phyloP scores from a whole-genome alignment of 495 filamentous ascomycete species.

The Immersiella caudata region DNA sequence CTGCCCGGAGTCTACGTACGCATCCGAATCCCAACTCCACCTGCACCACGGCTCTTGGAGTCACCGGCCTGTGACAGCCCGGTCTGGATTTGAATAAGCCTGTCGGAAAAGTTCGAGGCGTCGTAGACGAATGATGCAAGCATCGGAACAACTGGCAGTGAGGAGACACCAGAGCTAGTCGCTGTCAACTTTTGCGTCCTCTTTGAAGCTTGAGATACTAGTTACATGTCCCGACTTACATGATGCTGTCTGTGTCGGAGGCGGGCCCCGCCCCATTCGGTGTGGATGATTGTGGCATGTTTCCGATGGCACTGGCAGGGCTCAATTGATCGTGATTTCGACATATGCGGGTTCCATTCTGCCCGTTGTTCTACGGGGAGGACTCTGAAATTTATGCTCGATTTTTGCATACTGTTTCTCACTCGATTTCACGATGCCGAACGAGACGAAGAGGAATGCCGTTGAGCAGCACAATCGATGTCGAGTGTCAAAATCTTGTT shows the following conservation, averaged over 20 bases:
- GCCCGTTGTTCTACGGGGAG: neutral
- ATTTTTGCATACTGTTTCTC: neutral
- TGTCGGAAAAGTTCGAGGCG: constrained; percentile 7
- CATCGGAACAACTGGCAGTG: neutral
- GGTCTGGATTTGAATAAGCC: neutral
- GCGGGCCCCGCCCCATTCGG: no score
- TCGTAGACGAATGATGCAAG: neutral
- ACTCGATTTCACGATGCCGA: no score
- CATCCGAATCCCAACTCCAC: no score
- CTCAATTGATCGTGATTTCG: no score
- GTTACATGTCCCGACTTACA: neutral
- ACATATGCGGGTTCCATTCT: neutral
- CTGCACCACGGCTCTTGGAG: neutral
- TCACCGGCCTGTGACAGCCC: neutral
- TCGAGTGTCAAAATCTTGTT: neutral
- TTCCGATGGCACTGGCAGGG: neutral
- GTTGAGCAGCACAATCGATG: no score
- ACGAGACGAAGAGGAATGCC: neutral
- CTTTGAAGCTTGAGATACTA: neutral
- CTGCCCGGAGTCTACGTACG: no score
- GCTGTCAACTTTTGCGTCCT: no score
- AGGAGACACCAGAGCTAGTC: neutral
- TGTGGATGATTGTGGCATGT: no score
- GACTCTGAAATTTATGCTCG: neutral
- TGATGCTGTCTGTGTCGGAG: no score